Base-by-base conservation (phyloP, 176 grass and related monocot genomes). In the Oryza officinalis region DNA sequence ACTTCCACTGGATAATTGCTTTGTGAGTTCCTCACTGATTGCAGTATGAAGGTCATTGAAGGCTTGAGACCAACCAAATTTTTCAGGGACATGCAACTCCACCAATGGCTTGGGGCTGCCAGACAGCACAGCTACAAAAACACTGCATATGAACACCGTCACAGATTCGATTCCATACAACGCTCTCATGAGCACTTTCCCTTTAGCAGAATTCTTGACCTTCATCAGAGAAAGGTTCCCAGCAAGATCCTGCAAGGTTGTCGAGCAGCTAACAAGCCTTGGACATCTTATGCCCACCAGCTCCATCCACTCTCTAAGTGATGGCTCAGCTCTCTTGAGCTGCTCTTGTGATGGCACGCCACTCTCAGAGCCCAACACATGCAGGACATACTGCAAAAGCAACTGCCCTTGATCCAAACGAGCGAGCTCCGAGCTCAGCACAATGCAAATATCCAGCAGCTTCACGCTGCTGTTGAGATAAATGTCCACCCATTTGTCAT, bases 401-500 rank as follows among this genome's bases (percentile, higher is more conserved):
- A 98, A 59, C 59, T 98, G 93, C 20, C 93, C 91, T 63, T 98
- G 91, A 80, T 95, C 91, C 81, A 98, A 67, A 64, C 89, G 79
- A 63, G 87, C 27, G 0, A 98, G 87, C 89, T 98, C 96, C 0
- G 96, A 87, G 88, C 89, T 95, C 17, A 95, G 69, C 1, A 74
- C 91, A 0, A 94, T 90, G 72, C 93, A 95, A 70, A 95, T 86
- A 40, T 98, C 96, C 44, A 98, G 82, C 71, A 98, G 69, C 82
- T 92, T 98, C 52, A 94, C 83, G 6, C 87, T 96, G 77, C 83
- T 92, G 81, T 98, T 90, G 23, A 98, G 77, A 75, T 95, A 98
- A 65, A 92, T 83, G 84, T 98, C 96, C 41, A 96, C 89, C 91
- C 91, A 98, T 64, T 87, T 98, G 60, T 95, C 89, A 27, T 98